Percentiles rank a stretch among this genome's conserved stretches.
phyloP scores from a whole-genome alignment of 176 grass and related monocot genomes.

The Raddia distichophylla region DNA sequence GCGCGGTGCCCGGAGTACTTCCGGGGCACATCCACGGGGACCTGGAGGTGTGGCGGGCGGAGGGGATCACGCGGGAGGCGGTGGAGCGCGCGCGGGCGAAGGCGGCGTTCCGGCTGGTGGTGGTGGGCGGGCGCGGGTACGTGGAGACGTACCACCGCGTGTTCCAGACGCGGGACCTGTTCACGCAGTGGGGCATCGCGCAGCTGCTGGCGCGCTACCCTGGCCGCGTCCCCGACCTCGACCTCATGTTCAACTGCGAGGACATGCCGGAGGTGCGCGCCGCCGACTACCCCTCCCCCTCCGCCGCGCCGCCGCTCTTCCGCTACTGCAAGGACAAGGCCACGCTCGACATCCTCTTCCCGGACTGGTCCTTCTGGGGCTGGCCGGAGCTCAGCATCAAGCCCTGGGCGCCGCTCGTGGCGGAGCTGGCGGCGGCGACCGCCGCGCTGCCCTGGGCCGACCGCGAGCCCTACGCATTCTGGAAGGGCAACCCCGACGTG shows the following conservation, averaged over 20 bases:
- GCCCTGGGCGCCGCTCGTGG: conserved; percentile 62
- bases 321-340: conserved; percentile 81
- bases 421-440: conserved; percentile 47
- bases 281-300: background rate
- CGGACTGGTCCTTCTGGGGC: conserved; percentile 98
- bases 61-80: conserved; percentile 48
- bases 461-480: conserved; percentile 66
- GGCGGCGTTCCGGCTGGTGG: conserved; percentile 64
- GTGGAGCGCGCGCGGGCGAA: conserved; percentile 41
- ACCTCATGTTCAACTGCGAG: conserved; percentile 81
- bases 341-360: conserved; percentile 75
- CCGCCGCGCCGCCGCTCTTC: conserved; percentile 63
- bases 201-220: conserved; percentile 81
- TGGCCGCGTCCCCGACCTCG: conserved; percentile 69
- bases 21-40: conserved; percentile 70
- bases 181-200: conserved; percentile 83
- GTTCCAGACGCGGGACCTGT: conserved; percentile 73
- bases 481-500: conserved; percentile 69
- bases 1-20: conserved; percentile 64
- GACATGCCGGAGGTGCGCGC: conserved; percentile 54
- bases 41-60: conserved; percentile 52
- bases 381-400: conserved; percentile 81
- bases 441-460: conserved; percentile 46
- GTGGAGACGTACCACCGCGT: conserved; percentile 52
- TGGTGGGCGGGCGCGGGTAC: conserved; percentile 57